Base-by-base conservation (phyloP, 2,329 filamentous ascomycete genomes). In the Fusarium floridanum region DNA sequence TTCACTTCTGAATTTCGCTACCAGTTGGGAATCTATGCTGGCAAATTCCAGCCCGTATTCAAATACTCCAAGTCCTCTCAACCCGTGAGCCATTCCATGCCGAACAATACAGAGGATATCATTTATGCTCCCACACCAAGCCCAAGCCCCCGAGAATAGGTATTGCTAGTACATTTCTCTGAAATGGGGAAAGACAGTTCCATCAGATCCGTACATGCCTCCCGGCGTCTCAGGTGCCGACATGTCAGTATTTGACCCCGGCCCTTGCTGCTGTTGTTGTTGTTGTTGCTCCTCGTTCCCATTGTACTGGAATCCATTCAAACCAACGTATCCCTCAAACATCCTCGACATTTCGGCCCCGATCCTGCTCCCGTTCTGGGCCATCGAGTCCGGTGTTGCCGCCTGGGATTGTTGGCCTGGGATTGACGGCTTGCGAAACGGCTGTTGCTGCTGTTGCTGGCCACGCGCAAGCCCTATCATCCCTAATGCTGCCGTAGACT, bases 401-500 rank as follows among this genome's bases (percentile, higher is more conserved):
- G 67, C 60, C 39, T 75, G 76, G 20, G 78, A 76, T 34, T 75
- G 78, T 34, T 78, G 66, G 12, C 74, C 71, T 4, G 80, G 76
- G 37, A 82, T 74, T 9, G 79, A 73, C 16, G 79, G 72, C 27
- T 79, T 80, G 7, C 79, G 78, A 61, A 82, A 84, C 4, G 79
- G 64, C 48, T 81, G 79, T 66, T 82, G 72, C 45, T 84, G 82
- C 6, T 77, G 78, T 17, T 68, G 72, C 45, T 84, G 82, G 0
- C 84, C 82, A 20, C 83, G 82, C 5, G 88, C 88, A 7, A 90
- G 81, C 1, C 87, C 88, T 57, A 88, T 87, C 88, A 90, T 90
- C 1, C 86, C 86, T n/a, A 89, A 76, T 0, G 88, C 87, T 2
- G 87, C 88, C 11, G 82, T 86, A 12, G 85, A 87, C 70, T 89